Percentiles rank a stretch among this genome's conserved stretches.
Evolutionary conservation across 306 rosid genomes (phyloP).

Genomic region (Medicago truncatula): DNA sequence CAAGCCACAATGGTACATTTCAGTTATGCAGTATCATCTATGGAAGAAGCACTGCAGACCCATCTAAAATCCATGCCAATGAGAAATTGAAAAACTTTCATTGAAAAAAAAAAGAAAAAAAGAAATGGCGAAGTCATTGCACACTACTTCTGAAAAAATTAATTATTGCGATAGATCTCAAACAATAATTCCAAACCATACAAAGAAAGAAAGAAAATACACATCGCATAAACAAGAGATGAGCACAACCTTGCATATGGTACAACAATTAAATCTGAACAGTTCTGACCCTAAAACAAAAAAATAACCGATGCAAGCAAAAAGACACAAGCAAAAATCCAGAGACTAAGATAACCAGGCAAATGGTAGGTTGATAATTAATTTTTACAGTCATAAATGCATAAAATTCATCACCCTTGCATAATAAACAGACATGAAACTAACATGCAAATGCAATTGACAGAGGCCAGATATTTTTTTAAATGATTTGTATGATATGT

Average conservation of each 20-base stretch:
- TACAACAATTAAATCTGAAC: not conserved
- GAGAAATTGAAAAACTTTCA: constrained; percentile 26
- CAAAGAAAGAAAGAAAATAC: not conserved
- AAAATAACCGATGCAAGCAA: not conserved
- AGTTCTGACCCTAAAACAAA: not conserved
- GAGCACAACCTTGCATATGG: not conserved
- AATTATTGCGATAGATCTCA: not conserved
- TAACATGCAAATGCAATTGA: constrained; percentile 1
- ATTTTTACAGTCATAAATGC: not conserved
- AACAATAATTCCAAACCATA: not conserved
- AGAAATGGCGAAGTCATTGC: not conserved
- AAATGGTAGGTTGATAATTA: not conserved
- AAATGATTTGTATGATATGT: constrained; percentile 20
- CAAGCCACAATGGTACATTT: constrained; percentile 28
- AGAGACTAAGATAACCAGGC: constrained; percentile 1
- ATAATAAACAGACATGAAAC: not conserved
- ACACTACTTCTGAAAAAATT: not conserved
- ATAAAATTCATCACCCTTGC: constrained; percentile 12
- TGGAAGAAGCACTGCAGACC: constrained; percentile 20
- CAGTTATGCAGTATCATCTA: constrained; percentile 21
- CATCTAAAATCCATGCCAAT: constrained; percentile 27
- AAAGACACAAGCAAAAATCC: constrained; percentile 5
- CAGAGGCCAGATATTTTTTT: not conserved
- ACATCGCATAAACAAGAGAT: not conserved
- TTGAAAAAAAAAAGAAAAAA: not conserved